Evolutionary conservation across 257 asterid genomes (phyloP).

Genomic region (Solanum chiquidenum): DNA sequence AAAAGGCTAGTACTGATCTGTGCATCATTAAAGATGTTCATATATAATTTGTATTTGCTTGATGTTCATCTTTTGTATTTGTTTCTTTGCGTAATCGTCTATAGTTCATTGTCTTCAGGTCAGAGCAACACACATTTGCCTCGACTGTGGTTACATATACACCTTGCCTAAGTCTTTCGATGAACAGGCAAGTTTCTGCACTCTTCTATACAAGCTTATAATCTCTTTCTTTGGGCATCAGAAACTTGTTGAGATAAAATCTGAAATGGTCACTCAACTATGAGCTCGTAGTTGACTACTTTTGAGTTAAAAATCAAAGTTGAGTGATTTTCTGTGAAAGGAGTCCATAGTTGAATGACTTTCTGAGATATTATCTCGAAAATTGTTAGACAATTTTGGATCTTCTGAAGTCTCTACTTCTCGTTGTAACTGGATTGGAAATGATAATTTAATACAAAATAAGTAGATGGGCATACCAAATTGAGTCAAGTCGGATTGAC

Average conservation of each 20-base stretch:
- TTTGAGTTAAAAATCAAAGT: too few relatives aligned
- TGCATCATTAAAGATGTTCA: not conserved
- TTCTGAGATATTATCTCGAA: too few relatives aligned
- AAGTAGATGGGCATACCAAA: not conserved
- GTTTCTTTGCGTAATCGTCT: not conserved
- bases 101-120: constrained; percentile 29
- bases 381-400: not conserved
- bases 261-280: too few relatives aligned
- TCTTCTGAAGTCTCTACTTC: not conserved
- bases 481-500: not conserved
- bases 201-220: not conserved
- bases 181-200: constrained; percentile 59
- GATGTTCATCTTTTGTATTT: not conserved
- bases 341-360: too few relatives aligned
- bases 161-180: constrained; percentile 69
- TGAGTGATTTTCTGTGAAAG: too few relatives aligned
- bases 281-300: too few relatives aligned
- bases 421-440: not conserved
- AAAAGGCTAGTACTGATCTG: constrained; percentile 47
- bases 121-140: constrained; percentile 94
- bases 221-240: not conserved
- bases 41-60: not conserved
- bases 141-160: constrained; percentile 93
- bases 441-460: not conserved
- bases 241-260: not conserved